Evolutionary conservation across 805 yeast genomes (phyloP), one percentile per base, ranked within the genome.

Genomic region (Starmerella kuoi): DNA sequence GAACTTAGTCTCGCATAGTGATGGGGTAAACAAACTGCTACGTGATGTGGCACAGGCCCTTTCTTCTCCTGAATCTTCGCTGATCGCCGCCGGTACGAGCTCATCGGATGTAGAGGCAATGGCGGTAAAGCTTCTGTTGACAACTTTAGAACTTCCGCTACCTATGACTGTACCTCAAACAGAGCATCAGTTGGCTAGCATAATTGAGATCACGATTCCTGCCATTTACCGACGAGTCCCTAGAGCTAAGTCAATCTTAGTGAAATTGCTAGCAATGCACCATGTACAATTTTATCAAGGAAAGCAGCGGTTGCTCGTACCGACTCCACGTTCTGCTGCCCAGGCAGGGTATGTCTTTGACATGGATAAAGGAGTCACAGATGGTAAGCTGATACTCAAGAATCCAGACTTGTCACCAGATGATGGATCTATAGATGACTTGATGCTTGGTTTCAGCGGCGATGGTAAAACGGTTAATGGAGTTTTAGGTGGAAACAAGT

Each of bases 391-490:
- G 6, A 21, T 24, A 18, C 32, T 47, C 18, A n/a, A 37, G 34
- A 14, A n/a, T 9, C 38, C 35, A 21, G 19, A n/a, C 11, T n/a
- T 4, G 20, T 8, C 20, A 15, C 11, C 17, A 12, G 17, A n/a
- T n/a, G 8, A 32, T 15, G 14, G 12, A 5, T 5, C 26, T 7
- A 14, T 25, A 9, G 37, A 33, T 5, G 9, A n/a, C 4, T 23
- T 14, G 6, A 37, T 22, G 28, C 42, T 40, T 8, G 25, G 32
- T 12, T 48, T 48, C 43, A 39, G 41, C n/a, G 42, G 31, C 3
- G 49, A 45, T 31, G 51, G 49, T 2, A 31, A 38, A 12, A n/a
- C 28, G 14, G 47, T 45, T 3, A 12, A 39, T 19, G 45, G 43
- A 8, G 43, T 30, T 15, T 11, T 30, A 2, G 35, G 36, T 11